Percentiles rank a stretch among this genome's conserved stretches.
These are phyloP conservation scores for Piper longum DNA, from an alignment of 164 flowering plant species.

Conservation along the genomic window DNA sequence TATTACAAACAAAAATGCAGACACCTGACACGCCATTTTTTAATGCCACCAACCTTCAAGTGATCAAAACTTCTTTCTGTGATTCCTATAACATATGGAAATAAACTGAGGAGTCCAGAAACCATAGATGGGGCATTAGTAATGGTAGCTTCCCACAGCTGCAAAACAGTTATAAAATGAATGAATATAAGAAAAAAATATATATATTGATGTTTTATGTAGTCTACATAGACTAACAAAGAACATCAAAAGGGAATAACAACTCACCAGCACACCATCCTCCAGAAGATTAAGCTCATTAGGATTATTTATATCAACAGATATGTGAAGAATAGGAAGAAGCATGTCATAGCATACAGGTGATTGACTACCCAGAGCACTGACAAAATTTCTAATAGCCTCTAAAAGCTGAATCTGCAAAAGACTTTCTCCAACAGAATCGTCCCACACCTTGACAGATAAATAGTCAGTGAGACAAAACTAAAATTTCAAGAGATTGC, in stretches of 20 bases:
- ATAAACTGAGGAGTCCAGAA: slow-evolving; percentile 55
- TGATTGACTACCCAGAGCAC: slow-evolving; percentile 68
- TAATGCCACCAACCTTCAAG: slow-evolving; percentile 43
- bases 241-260: neutral
- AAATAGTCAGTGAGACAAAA: neutral
- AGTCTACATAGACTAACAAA: neutral
- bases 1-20: neutral
- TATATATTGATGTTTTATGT: too few relatives aligned
- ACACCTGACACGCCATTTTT: neutral
- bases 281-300: slow-evolving; percentile 86
- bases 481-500: too few relatives aligned
- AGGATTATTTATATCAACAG: slow-evolving; percentile 67
- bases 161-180: slow-evolving; percentile 14
- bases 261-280: slow-evolving; percentile 71
- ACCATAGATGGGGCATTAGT: slow-evolving; percentile 76
- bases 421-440: slow-evolving; percentile 82
- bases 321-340: slow-evolving; percentile 58
- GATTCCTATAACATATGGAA: slow-evolving; percentile 60
- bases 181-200: neutral
- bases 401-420: slow-evolving; percentile 84
- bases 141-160: slow-evolving; percentile 93
- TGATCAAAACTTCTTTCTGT: slow-evolving; percentile 81
- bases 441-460: slow-evolving; percentile 70
- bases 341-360: slow-evolving; percentile 62
- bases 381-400: slow-evolving; percentile 73